Conservation (phyloP, 1,284 basidiomycete species). For the Waitea zeae region DNA sequence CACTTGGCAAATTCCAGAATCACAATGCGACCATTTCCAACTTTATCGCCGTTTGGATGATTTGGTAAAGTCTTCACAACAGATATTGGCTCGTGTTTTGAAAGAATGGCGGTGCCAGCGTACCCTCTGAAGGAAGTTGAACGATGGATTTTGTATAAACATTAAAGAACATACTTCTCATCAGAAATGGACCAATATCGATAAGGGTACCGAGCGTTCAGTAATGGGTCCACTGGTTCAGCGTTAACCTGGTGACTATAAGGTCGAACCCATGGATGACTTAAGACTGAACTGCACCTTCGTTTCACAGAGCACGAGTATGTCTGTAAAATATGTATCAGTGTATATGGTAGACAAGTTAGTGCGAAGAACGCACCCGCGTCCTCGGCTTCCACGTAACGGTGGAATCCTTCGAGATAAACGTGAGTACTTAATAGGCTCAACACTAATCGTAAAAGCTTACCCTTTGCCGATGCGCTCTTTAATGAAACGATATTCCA, state of each 20-base stretch:
- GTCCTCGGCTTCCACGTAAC: constrained; percentile 69
- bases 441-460: constrained; percentile 12
- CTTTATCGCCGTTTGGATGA: constrained; percentile 40
- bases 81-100: constrained; percentile 59
- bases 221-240: constrained; percentile 34
- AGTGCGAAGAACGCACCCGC: no score
- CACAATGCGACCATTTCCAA: constrained; percentile 66
- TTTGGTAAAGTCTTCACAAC: constrained; percentile 52
- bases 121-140: constrained; percentile 15
- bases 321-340: no score
- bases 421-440: not conserved
- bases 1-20: constrained; percentile 64
- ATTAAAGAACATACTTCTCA: constrained; percentile 38
- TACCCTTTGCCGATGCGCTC: constrained; percentile 51
- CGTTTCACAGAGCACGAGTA: constrained; percentile 68
- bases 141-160: not conserved
- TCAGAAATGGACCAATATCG: constrained; percentile 58
- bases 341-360: no score
- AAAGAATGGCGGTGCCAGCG: constrained; percentile 73
- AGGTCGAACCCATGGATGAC: not conserved
- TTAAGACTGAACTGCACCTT: constrained; percentile 27
- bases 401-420: constrained; percentile 47
- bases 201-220: constrained; percentile 45
- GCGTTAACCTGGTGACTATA: constrained; percentile 39
- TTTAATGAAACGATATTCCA: constrained; percentile 68